Base-by-base conservation (phyloP, 2,329 filamentous ascomycete genomes). In the Alternaria arborescens region DNA sequence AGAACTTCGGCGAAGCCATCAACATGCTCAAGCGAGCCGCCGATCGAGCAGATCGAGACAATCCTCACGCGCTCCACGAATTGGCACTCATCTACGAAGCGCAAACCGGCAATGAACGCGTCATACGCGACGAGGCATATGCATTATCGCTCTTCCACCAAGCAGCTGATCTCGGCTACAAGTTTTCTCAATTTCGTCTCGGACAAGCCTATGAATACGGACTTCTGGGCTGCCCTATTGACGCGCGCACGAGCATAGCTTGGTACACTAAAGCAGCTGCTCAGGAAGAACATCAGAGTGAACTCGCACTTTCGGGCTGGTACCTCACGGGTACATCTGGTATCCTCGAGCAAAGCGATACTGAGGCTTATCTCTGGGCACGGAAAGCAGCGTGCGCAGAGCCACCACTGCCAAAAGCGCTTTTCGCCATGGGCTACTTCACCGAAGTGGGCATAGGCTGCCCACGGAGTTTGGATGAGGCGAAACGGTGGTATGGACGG, bases 371-470 rank as follows among this genome's bases (percentile, higher is more conserved):
- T 77, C 86, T 99, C 2, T 99, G 95, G 95, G 94, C 95, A 11
- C 86, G 94, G 22, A 98, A 97, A 80, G 94, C 95, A 2, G 95
- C 95, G 0, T 88, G 89, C 65, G 91, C 93, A 4, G 93, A 94
- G 47, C 82, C 81, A 12, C 82, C 82, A 3, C 81, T 97, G 38
- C 89, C 93, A 8, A 99, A 98, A 83, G 95, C 95, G 0, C 92
- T 98, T 81, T 98, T 97, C 80, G 95, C 94, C 0, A 97, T 99
- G 91, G 95, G 95, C 0, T 97, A 98, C 80, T 97, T 97, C 75
- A 96, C 92, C 0, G 95, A 99, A 79, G 90, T 95, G 50, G 95
- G 95, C 12, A 98, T 99, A 70, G 95, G 95, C 30, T 89, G 92
- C 66, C 85, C 90, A 16, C 88, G 91, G 8, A 96, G 94, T 77